Conservation (phyloP, 805 yeast species). For the Lipomyces sp. region DNA sequence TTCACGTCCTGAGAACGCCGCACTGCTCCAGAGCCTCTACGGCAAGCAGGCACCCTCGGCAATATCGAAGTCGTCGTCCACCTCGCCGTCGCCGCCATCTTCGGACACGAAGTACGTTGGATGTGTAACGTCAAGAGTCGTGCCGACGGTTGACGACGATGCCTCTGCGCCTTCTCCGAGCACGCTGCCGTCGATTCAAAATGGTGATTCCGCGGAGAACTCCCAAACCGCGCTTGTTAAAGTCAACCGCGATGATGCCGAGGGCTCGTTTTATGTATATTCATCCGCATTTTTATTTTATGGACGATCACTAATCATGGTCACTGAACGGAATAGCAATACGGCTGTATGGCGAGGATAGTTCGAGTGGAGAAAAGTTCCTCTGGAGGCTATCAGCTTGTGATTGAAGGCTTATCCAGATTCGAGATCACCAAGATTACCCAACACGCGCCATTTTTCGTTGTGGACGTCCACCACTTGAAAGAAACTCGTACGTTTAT, state of each 20-base stretch:
- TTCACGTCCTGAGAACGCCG: conserved; percentile 16
- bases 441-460: conserved; percentile 7
- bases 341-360: conserved; percentile 28
- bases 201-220: too few relatives aligned
- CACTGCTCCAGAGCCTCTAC: conserved; percentile 3
- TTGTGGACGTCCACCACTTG: conserved; percentile 4
- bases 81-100: background rate
- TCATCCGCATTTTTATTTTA: background rate
- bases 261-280: conserved; percentile 7
- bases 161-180: too few relatives aligned
- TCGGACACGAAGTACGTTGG: background rate
- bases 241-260: too few relatives aligned
- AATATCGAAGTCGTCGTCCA: background rate
- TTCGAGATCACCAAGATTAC: conserved; percentile 14
- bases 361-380: conserved; percentile 28
- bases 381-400: conserved; percentile 19
- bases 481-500: conserved; percentile 1
- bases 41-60: background rate
- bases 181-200: too few relatives aligned
- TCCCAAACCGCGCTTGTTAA: too few relatives aligned
- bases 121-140: background rate
- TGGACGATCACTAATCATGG: background rate
- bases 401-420: conserved; percentile 30
- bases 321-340: conserved; percentile 1
- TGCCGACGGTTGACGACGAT: background rate